These are phyloP conservation scores for Colletotrichum endophyticum DNA, from an alignment of 2,329 filamentous ascomycete species.

Conservation along the genomic window DNA sequence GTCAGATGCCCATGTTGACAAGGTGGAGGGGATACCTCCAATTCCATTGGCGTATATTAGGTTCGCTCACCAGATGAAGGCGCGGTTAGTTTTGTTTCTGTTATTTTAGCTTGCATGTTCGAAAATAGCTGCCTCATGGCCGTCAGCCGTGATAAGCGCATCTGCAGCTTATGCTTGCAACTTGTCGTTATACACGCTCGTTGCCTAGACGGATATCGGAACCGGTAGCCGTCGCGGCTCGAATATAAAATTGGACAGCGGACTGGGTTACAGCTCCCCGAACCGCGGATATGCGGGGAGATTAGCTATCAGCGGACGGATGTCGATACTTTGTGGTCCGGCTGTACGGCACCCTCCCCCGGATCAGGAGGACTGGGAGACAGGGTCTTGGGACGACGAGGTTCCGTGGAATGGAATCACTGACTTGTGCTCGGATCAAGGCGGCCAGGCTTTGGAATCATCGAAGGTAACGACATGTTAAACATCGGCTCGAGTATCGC, in stretches of 20 bases:
- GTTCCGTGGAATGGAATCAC: background rate
- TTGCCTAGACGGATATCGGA: background rate
- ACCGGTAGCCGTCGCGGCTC: background rate
- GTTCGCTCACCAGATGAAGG: background rate
- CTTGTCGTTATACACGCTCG: background rate
- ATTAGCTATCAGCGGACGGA: background rate
- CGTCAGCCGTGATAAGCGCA: background rate
- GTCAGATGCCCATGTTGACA: background rate
- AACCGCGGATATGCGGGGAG: background rate
- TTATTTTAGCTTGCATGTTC: background rate
- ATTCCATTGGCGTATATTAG: background rate
- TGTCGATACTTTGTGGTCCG: background rate
- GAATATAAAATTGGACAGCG: background rate
- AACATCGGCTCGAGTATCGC: background rate
- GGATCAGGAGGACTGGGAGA: background rate
- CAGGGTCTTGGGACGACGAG: background rate
- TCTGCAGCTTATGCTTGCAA: background rate
- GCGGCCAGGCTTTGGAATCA: background rate
- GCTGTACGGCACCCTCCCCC: background rate
- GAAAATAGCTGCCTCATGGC: background rate
- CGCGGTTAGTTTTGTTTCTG: background rate
- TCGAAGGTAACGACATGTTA: background rate
- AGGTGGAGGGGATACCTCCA: background rate
- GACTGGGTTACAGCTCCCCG: background rate
- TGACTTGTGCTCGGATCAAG: background rate